Conservation (phyloP, 2,329 filamentous ascomycete species). For the Chaetomium olivaceum region DNA sequence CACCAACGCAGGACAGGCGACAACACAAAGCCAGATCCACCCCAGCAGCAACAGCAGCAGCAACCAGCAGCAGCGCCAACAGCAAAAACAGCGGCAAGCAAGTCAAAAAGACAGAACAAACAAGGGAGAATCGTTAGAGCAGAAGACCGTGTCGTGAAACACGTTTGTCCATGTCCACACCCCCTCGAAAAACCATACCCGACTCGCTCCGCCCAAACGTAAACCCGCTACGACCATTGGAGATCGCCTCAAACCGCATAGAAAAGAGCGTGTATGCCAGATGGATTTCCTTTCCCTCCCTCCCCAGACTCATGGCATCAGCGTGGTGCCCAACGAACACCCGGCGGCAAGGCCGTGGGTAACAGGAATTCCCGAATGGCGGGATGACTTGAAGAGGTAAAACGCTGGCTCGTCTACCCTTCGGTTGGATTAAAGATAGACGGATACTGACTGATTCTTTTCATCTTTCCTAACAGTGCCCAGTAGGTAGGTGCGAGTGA, state of each 20-base stretch:
- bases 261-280: not conserved
- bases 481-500: not conserved
- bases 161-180: not conserved
- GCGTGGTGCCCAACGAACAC: not conserved
- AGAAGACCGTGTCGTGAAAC: not conserved
- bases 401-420: not conserved
- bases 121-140: not conserved
- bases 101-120: not conserved
- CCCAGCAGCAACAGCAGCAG: not conserved
- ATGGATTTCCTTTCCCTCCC: not conserved
- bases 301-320: not conserved
- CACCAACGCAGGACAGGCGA: not conserved
- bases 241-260: not conserved
- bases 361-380: not conserved
- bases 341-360: not conserved
- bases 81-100: not conserved
- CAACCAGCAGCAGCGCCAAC: too few relatives aligned
- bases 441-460: not conserved
- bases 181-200: not conserved
- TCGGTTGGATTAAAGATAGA: not conserved
- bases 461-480: slow-evolving; percentile 7
- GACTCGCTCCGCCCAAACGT: not conserved
- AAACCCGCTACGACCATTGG: not conserved
- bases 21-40: not conserved
- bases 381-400: not conserved